Base-by-base conservation (phyloP, 345 rosid species). In the Populus alba region DNA sequence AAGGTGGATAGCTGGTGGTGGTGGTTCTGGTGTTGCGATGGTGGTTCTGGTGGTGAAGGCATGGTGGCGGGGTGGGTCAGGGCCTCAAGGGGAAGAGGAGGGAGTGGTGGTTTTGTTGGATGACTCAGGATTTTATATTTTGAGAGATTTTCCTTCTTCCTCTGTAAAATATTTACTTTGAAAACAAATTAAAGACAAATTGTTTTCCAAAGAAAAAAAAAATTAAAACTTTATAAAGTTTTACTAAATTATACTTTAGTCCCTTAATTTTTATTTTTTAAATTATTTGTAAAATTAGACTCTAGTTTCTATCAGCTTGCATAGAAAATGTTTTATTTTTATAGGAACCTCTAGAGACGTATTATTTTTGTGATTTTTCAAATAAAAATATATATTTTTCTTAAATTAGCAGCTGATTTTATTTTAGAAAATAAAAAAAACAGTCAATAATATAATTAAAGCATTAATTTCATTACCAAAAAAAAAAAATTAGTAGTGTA, bases 21-120 rank as follows among this genome's bases (percentile, higher is more conserved):
- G 29, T 37, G 49, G 68, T 15, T 68, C 38, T 72, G 87, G 75
- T 79, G 83, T 78, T 81, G 70, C 68, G 53, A 75, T 37, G 76
- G 13, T 55, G 83, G 76, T 43, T 90, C 89, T 38, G 87, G 63
- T 69, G 90, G 59, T 22, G 81, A 84, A 78, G 82, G 86, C 90
- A 91, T 91, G 47, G 65, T 13, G 43, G 59, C 45, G 0, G 39
- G 20, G 62, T 4, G n/a, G 49, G 23, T 35, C 39, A 10, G 45
- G 45, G 45, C 45, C 45, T 41, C 2, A 2, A 31, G 38, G 11
- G 41, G 65, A 0, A 4, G n/a, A 20, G 75, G 75, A 25, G 15
- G 4, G 16, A 13, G 9, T 6, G 43, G 1, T 4, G 13, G 68
- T 9, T 16, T 25, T 1, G n/a, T 15, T 1, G 22, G 68, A 7